Base-by-base conservation (phyloP, 2,329 filamentous ascomycete species). In the Talaromyces sp. region DNA sequence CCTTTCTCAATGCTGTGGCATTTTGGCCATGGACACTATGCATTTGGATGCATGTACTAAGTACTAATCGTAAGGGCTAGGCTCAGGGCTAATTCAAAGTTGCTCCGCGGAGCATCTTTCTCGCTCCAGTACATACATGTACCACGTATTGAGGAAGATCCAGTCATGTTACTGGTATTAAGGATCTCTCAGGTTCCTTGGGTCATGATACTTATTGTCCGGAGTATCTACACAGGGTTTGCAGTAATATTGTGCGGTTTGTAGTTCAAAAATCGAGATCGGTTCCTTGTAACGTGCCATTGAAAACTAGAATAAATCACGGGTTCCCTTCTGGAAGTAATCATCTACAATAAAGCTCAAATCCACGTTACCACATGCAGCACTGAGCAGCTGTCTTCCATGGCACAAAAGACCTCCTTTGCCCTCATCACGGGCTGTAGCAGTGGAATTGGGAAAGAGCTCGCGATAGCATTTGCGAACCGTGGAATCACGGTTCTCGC, bases 351-450 rank as follows among this genome's bases (percentile, higher is more conserved):
- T 31, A 31, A 31, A 31, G 6, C 27, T 6, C 27, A 31, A 31
- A 31, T 31, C 27, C 4, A 31, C 27, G 27, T 31, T 31, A 31
- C 27, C 27, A 31, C 4, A 31, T 31, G 27, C 27, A 31, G 27
- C 27, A 31, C 27, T 31, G 41, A 43, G n/a, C 17, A n/a, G 4
- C 17, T 10, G 3, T 43, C n/a, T 43, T 3, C 7, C 33, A 62
- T 62, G 45, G 19, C 43, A 39, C 60, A 52, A 17, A 41, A 35
- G 27, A 39, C 60, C 11, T 62, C 61, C 19, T 62, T 62, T 56
- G 61, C 61, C 31, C 49, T 62, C 47, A 41, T 62, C n/a, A 62
- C 61, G 7, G 61, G 61, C 22, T 62, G 61, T 15, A 56, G 61
- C n/a, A 62, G 61, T 62, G 61, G 61, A 4, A 62, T 62, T 35